Base-by-base conservation (phyloP, 1,284 basidiomycete genomes). In the Uromyces viciae-fabae region DNA sequence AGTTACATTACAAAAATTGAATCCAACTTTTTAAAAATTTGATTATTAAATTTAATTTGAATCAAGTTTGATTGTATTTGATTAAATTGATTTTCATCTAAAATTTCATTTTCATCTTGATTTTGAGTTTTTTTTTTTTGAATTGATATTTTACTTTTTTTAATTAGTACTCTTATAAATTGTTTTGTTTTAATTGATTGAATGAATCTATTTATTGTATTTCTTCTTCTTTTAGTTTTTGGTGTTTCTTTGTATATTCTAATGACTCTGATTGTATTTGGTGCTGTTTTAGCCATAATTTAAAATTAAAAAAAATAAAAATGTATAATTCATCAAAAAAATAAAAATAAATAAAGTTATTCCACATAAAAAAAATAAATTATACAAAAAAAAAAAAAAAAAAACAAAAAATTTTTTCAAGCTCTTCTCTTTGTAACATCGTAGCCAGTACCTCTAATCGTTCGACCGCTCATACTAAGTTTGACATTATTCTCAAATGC, bases 401-500 rank as follows among this genome's bases (percentile, higher is more conserved):
- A 22, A 49, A 49, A 22, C 11, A 49, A 22, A 49, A 60, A 60
- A 60, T 60, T 11, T 11, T 25, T 75, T 58, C 25, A 75, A 8
- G 36, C 73, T 38, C 78, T 52, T 62, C 54, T 80, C 28, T 52
- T 49, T 22, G 62, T 68, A 19, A 97, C 94, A 85, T 93, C 92
- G 84, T 94, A 98, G 82, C 89, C 88, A 82, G 91, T 90, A 19
- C 92, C 91, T 83, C 91, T 91, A 86, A 98, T 89, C 62, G 86
- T 86, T 54, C 90, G 90, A 14, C 95, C 95, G 15, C 90, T 89
- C 92, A 98, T 93, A 15, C 94, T 91, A 43, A 86, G 87, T 87
- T 91, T 92, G 84, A 97, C 95, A 84, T 95, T 94, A 84, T 89
- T 86, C 60, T 91, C 85, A 87, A 98, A 98, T 81, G 89, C 88